A percentile compares a stretch with the other conserved stretches of the same genome.
Evolutionary conservation across 2,329 filamentous ascomycete species (phyloP).

Genomic region (Coniella lustricola): DNA sequence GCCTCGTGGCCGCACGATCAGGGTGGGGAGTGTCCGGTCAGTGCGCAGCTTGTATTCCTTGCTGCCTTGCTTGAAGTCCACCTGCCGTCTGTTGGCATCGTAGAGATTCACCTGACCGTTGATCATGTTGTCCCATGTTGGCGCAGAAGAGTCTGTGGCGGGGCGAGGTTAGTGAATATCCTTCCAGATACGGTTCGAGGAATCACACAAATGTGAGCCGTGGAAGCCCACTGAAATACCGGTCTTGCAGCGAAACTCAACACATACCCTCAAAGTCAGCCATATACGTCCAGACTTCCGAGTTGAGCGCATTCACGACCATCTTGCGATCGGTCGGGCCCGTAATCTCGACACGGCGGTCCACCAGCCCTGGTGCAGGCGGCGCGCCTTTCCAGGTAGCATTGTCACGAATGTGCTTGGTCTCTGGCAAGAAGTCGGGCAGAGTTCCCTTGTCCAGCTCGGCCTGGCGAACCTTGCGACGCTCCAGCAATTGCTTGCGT

Average conservation of each 20-base stretch:
- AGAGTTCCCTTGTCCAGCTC: constrained; percentile 86
- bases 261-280: constrained; percentile 89
- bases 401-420: constrained; percentile 89
- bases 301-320: constrained; percentile 95
- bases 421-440: constrained; percentile 93
- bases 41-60: constrained; percentile 98
- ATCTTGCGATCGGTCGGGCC: constrained; percentile 97
- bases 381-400: constrained; percentile 87
- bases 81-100: constrained; percentile 85
- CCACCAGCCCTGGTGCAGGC: constrained; percentile 85
- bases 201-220: background rate
- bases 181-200: background rate
- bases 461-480: constrained; percentile 77
- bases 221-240: no score
- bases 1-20: constrained; percentile 89
- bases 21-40: constrained; percentile 75
- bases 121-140: constrained; percentile 99
- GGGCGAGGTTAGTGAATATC: constrained; percentile 14
- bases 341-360: constrained; percentile 94
- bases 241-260: background rate
- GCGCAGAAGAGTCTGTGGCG: constrained; percentile 74
- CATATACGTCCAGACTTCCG: constrained; percentile 98
- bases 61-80: constrained; percentile 90
- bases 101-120: constrained; percentile 97
- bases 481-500: constrained; percentile 81